A percentile compares a stretch with the other conserved stretches of the same genome.
These are phyloP conservation scores for Thalassiosira profunda DNA, from an alignment of 108 stramenopile genomes.

Conservation along the genomic window DNA sequence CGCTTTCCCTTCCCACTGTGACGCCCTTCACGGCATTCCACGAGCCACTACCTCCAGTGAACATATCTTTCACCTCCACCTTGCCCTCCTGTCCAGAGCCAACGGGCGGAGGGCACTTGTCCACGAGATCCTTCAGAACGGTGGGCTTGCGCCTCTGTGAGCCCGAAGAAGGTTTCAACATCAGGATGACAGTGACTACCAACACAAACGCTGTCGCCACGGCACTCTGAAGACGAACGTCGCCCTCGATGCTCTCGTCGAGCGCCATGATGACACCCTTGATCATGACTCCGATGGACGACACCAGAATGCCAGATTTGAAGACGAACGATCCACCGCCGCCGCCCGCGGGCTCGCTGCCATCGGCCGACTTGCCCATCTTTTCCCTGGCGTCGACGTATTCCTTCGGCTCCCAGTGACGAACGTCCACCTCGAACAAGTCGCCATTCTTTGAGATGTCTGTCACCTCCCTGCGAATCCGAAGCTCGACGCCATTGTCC, in stretches of 20 bases:
- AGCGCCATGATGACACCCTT: slow-evolving; percentile 42
- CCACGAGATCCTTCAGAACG: slow-evolving; percentile 49
- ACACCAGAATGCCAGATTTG: slow-evolving; percentile 22
- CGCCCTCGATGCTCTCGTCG: slow-evolving; percentile 24
- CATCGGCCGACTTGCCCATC: slow-evolving; percentile 46
- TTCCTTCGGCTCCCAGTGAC: slow-evolving; percentile 74
- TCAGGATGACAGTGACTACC: slow-evolving; percentile 22
- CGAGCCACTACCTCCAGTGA: slow-evolving; percentile 70
- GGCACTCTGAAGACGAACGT: slow-evolving; percentile 17
- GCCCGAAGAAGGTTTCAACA: slow-evolving; percentile 6
- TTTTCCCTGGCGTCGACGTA: slow-evolving; percentile 54
- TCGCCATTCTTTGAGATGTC: slow-evolving; percentile 36
- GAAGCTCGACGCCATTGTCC: slow-evolving; percentile 87
- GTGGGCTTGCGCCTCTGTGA: not conserved
- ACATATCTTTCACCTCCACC: slow-evolving; percentile 71
- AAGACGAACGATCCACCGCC: not conserved
- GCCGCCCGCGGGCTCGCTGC: slow-evolving; percentile 12
- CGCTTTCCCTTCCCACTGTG: slow-evolving; percentile 56
- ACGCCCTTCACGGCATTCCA: slow-evolving; percentile 57
- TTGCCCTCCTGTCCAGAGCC: slow-evolving; percentile 51
- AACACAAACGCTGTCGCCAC: slow-evolving; percentile 31
- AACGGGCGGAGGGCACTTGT: slow-evolving; percentile 48
- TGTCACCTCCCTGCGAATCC: slow-evolving; percentile 72
- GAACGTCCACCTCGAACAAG: slow-evolving; percentile 41
- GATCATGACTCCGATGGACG: slow-evolving; percentile 17